phyloP scores from a whole-genome alignment of 192 early-diverging fungal genomes.

The Podila clonocystis region DNA sequence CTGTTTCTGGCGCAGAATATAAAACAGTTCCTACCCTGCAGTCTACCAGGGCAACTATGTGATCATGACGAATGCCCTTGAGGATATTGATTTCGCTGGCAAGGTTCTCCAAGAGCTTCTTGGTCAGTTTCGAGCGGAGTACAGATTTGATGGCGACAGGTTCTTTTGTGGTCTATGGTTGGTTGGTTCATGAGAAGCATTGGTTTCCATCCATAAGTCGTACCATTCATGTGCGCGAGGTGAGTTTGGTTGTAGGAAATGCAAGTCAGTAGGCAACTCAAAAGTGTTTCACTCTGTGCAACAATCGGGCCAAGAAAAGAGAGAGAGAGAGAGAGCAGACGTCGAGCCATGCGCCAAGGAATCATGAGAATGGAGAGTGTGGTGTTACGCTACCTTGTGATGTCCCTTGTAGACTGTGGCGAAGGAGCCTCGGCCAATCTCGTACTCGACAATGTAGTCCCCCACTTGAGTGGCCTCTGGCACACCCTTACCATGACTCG shows the following conservation, averaged over 20 bases:
- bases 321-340: no score
- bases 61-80: constrained; percentile 81
- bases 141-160: constrained; percentile 95
- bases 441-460: constrained; percentile 79
- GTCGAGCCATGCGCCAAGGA: background rate
- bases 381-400: constrained; percentile 65
- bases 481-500: constrained; percentile 15
- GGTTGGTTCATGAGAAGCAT: no score
- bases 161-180: constrained; percentile 58
- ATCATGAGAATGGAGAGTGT: background rate
- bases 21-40: constrained; percentile 73
- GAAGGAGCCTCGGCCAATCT: constrained; percentile 96
- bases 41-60: constrained; percentile 90
- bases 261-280: no score
- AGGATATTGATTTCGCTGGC: constrained; percentile 97
- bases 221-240: no score
- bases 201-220: no score
- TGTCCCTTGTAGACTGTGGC: constrained; percentile 90
- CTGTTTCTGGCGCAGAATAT: background rate
- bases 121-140: constrained; percentile 85
- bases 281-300: no score
- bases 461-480: constrained; percentile 63
- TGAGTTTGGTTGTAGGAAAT: no score
- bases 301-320: no score
- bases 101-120: constrained; percentile 91